Conservation (phyloP, 2,329 filamentous ascomycete genomes). For the Davidsoniella virescens region DNA sequence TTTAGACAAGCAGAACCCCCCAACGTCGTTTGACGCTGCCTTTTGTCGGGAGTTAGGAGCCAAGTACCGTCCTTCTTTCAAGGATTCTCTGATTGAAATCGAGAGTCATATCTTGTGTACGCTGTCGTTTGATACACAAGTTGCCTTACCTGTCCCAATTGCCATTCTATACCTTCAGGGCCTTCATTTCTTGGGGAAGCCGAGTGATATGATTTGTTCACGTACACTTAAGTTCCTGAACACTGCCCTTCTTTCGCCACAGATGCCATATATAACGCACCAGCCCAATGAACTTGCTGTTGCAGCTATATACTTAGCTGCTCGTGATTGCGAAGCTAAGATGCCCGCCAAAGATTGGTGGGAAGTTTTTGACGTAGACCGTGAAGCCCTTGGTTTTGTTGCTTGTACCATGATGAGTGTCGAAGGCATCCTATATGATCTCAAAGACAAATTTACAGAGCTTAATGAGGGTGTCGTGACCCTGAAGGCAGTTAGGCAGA, state of each 20-base stretch:
- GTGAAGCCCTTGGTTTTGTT: conserved; percentile 85
- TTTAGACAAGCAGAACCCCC: conserved; percentile 14
- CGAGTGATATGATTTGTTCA: conserved; percentile 7
- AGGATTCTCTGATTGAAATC: conserved; percentile 44
- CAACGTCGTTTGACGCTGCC: conserved; percentile 27
- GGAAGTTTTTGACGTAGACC: conserved; percentile 93
- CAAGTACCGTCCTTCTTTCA: too few species aligned
- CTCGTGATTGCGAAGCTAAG: conserved; percentile 57
- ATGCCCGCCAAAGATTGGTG: conserved; percentile 83
- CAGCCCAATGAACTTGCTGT: conserved; percentile 76
- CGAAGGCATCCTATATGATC: conserved; percentile 48
- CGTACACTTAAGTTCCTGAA: conserved; percentile 69
- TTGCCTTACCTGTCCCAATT: conserved; percentile 70
- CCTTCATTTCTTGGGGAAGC: conserved; percentile 45
- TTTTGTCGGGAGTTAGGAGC: conserved; percentile 19
- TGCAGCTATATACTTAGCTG: conserved; percentile 79
- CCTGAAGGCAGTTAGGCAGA: conserved; percentile 38
- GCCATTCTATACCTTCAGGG: conserved; percentile 87
- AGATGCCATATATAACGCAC: conserved; percentile 80
- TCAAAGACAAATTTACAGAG: conserved; percentile 38
- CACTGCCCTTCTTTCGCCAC: conserved; percentile 67
- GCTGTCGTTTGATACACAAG: conserved; percentile 69
- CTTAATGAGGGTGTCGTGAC: conserved; percentile 37
- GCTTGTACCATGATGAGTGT: conserved; percentile 74
- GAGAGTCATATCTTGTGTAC: conserved; percentile 64